These are phyloP conservation scores for Yarrowia sp. DNA, from an alignment of 805 yeast species.

Conservation along the genomic window DNA sequence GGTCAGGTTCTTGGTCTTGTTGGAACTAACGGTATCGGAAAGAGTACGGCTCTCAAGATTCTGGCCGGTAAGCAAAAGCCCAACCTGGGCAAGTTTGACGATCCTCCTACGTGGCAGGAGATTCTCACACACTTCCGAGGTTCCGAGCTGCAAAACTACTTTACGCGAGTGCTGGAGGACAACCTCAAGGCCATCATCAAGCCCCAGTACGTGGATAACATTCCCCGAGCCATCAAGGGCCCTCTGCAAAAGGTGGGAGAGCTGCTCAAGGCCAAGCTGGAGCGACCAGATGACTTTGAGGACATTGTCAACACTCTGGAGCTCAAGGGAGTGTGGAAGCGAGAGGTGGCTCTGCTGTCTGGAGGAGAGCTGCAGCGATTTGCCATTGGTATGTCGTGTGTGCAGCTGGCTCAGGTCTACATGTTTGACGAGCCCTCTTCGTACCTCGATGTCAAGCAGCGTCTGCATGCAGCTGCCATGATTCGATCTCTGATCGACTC, in stretches of 20 bases:
- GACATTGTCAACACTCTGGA: conserved; percentile 69
- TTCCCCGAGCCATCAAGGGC: conserved; percentile 94
- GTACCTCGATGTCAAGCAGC: conserved; percentile 96
- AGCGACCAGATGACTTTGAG: conserved; percentile 62
- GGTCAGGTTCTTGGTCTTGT: conserved; percentile 98
- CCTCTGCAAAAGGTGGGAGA: conserved; percentile 80
- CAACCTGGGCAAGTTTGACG: conserved; percentile 87
- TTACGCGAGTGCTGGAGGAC: conserved; percentile 91
- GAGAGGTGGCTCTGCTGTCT: conserved; percentile 86
- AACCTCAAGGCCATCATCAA: conserved; percentile 94
- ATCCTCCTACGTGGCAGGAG: conserved; percentile 97
- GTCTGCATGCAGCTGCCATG: conserved; percentile 94
- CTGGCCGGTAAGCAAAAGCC: conserved; percentile 98
- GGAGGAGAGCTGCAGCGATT: conserved; percentile 99
- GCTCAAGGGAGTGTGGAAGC: conserved; percentile 67
- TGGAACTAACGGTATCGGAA: conserved; percentile 99
- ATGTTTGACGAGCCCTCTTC: conserved; percentile 99
- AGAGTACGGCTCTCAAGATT: conserved; percentile 93
- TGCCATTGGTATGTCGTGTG: conserved; percentile 96
- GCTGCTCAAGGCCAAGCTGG: conserved; percentile 71
- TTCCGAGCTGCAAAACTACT: conserved; percentile 92
- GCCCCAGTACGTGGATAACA: conserved; percentile 97
- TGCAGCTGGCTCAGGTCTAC: conserved; percentile 90
- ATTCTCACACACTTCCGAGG: conserved; percentile 91
- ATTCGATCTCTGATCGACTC: conserved; percentile 81